Percentiles rank a stretch among this genome's conserved stretches.
phyloP scores from a whole-genome alignment of 2,329 filamentous ascomycete species.

The Hypoxylon rubiginosum region DNA sequence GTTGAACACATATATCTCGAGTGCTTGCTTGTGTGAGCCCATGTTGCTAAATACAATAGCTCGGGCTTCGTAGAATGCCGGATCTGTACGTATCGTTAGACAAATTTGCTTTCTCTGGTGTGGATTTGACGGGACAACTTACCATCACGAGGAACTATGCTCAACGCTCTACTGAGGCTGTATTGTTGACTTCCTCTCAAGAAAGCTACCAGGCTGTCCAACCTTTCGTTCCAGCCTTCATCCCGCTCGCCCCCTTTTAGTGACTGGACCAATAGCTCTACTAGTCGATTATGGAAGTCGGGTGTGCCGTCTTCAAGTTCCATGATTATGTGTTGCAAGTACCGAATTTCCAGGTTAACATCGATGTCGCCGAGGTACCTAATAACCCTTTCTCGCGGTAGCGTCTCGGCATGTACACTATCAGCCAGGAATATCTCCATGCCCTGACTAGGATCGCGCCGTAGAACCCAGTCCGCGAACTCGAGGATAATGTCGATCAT shows the following conservation, averaged over 20 bases:
- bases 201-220: constrained; percentile 79
- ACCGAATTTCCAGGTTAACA: constrained; percentile 78
- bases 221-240: constrained; percentile 68
- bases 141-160: constrained; percentile 84
- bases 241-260: constrained; percentile 55
- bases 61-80: constrained; percentile 88
- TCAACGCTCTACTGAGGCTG: constrained; percentile 82
- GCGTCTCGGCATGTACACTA: constrained; percentile 91
- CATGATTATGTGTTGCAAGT: constrained; percentile 90
- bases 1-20: constrained; percentile 98
- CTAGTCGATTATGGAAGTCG: constrained; percentile 87
- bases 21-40: constrained; percentile 92
- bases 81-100: constrained; percentile 67
- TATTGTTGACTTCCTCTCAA: constrained; percentile 83
- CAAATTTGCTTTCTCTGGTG: not conserved
- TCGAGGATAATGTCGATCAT: constrained; percentile 92
- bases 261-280: constrained; percentile 74
- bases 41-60: constrained; percentile 94
- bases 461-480: constrained; percentile 89
- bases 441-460: constrained; percentile 77
- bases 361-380: constrained; percentile 80
- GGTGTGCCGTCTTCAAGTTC: constrained; percentile 88
- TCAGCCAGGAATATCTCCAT: constrained; percentile 96
- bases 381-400: constrained; percentile 83
- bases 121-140: constrained; percentile 49